Base-by-base conservation (phyloP, 1,139 yeast genomes). In the Saccharomyces hybrid region DNA sequence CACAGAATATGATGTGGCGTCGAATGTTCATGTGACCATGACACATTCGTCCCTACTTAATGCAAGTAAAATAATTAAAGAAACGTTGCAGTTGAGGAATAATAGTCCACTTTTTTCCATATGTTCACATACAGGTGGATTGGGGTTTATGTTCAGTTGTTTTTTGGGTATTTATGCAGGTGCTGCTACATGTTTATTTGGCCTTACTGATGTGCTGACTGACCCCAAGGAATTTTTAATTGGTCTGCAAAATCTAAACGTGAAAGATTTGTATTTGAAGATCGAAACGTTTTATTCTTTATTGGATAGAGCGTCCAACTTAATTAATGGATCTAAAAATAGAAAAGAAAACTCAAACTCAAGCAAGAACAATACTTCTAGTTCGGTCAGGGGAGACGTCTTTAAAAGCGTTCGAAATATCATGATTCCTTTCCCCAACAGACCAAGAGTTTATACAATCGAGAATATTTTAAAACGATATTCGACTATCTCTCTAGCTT, bases 151-250 rank as follows among this genome's bases (percentile, higher is more conserved):
- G 32, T 95, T 89, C 66, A 80, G 96, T 12, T 83, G 84, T 54
- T 72, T 91, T 42, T 71, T 93, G 63, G 99, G 99, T 7, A 83
- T 87, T 0, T 93, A 84, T 65, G 74, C 89, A 55, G 99, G 99
- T 0, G 82, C 95, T 0, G 80, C 96, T 0, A 93, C 99, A 0
- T 83, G 84, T 59, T 74, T 91, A 53, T 82, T 90, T 56, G 81
- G 95, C 1, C 91, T 96, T 0, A 80, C 84, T 3, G 90, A 87
- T 60, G 88, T 81, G 67, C 88, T 89, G 1, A 78, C 81, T 38
- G 85, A 86, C 64, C 96, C 98, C 0, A 73, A 81, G 11, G 78
- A 84, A 2, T 88, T 89, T 62, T 87, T 84, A 68, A 74, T 84
- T 57, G 80, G 93, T 0, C 71, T 90, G 27, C 82, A 96, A 6